Evolutionary conservation across 1,284 basidiomycete species (phyloP), one percentile per base, ranked within the genome.

Genomic region (Pseudozyma hubeiensis): DNA sequence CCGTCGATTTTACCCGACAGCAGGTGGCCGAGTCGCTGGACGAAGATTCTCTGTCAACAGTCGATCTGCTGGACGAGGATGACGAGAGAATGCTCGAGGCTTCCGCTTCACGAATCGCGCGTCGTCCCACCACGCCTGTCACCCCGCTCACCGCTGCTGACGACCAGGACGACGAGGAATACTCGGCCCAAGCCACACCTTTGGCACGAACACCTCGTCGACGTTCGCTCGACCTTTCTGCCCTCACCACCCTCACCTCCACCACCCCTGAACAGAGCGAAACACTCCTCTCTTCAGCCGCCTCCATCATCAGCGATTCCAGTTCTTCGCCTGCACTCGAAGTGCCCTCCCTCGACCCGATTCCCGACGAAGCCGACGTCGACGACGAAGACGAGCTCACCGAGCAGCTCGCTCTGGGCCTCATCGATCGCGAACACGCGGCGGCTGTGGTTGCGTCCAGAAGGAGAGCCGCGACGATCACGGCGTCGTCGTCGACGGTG

Each of bases 281-380:
- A 14, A 39, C 29, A 7, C 48, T 59, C 35, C 17, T 54, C 41
- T 66, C 66, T 1, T 55, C 61, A 0, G 64, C 65, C 10, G 61
- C 59, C 16, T 56, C 64, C 8, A 50, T 51, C 39, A 45, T 50
- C 17, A 58, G 60, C 62, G 40, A 63, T 5, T 63, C 64, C 16
- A 55, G 65, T 48, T 65, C 59, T 11, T 24, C 24, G 24, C 16
- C 58, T 29, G 53, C 51, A 6, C 46, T 73, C 30, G 70, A 64
- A 35, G 56, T 74, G 14, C 71, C 71, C 17, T 69, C 71, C 13
- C 71, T 74, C 43, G 71, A 74, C 34, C 66, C 72, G 31, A 66
- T 75, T 35, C 67, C 66, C 6, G 64, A 75, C 37, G 72, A 75
- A 31, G 59, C 63, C 30, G 72, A 70, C 17, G 53, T 64, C 7